phyloP scores from a whole-genome alignment of 495 filamentous ascomycete genomes.

The Podospora fimiseda region DNA sequence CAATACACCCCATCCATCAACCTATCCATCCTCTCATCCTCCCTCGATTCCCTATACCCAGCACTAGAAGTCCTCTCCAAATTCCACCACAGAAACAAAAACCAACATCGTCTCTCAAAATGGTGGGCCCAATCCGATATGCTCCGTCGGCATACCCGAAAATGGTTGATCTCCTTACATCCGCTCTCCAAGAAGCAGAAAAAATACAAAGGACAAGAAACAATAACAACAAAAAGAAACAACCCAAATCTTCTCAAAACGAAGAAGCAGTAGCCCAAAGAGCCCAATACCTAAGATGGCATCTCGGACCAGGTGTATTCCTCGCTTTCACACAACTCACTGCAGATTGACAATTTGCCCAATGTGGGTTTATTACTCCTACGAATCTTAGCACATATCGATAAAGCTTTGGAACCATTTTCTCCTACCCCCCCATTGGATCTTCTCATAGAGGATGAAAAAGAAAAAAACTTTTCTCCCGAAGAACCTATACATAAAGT shows the following conservation, averaged over 20 bases:
- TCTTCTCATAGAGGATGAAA: too few species aligned
- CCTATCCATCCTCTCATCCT: neutral
- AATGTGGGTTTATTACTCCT: conserved; percentile 71
- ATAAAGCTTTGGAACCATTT: conserved; percentile 34
- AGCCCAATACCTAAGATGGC: neutral
- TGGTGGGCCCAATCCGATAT: conserved; percentile 70
- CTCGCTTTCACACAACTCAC: conserved; percentile 63
- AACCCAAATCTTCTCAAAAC: too few species aligned
- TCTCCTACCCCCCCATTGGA: conserved; percentile 9
- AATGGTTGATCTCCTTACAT: conserved; percentile 40
- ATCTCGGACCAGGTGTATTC: neutral
- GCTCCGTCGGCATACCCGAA: conserved; percentile 56
- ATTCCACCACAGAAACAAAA: conserved; percentile 72
- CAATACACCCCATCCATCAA: neutral
- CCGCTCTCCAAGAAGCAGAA: neutral
- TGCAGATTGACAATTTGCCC: conserved; percentile 64
- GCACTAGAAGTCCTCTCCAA: conserved; percentile 48
- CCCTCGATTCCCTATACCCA: conserved; percentile 14
- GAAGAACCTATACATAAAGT: too few species aligned
- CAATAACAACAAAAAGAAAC: conserved; percentile 5
- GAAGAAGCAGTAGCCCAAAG: neutral
- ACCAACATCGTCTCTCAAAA: conserved; percentile 64
- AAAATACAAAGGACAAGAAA: conserved; percentile 4
- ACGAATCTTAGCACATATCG: conserved; percentile 57
- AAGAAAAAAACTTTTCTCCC: too few species aligned